Evolutionary conservation across 2,329 filamentous ascomycete genomes (phyloP), one percentile per base, ranked within the genome.

Genomic region (Penicillium sp.): DNA sequence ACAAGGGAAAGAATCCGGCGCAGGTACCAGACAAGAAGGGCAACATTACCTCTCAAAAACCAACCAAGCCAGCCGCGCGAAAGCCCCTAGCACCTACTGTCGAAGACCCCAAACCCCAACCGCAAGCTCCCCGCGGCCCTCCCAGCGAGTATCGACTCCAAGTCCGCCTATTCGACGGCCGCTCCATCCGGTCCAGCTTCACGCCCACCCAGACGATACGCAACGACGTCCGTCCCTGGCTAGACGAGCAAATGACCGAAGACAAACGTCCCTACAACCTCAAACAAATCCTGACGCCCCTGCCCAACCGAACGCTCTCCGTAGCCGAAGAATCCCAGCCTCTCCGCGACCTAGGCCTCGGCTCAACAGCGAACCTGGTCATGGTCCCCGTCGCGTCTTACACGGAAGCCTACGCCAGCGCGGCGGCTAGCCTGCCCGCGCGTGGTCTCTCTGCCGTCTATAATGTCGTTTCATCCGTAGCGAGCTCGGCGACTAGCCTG

Each of bases 111-210:
- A 57, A 63, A 43, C 48, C 64, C 35, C 55, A 62, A 47, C 55
- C 67, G 22, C 59, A 62, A 17, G 56, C 48, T 6, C 58, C 64
- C 25, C 57, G 58, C 5, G 65, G 61, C 17, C 66, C 68, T 43
- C 72, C 72, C 22, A 69, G 63, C 56, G 74, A 67, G 62, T 87
- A 86, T 63, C 84, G 88, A 17, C 79, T 97, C 1, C 91, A 95
- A 69, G 85, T 96, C 17, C 86, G 93, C 7, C 81, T 96, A 0
- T 90, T 96, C 58, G 92, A 97, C 71, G 94, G 94, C 10, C 88
- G 88, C 11, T 92, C 88, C 1, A 84, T 97, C 17, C 87, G 92
- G 42, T 84, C 83, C 3, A 86, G 84, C 17, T 96, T 97, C 73
- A 79, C 86, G 11, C 85, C 87, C 22, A 78, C 79, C 2, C 81